Conservation (phyloP, 2,329 filamentous ascomycete genomes). For the Pseudocercospora macadamiae region DNA sequence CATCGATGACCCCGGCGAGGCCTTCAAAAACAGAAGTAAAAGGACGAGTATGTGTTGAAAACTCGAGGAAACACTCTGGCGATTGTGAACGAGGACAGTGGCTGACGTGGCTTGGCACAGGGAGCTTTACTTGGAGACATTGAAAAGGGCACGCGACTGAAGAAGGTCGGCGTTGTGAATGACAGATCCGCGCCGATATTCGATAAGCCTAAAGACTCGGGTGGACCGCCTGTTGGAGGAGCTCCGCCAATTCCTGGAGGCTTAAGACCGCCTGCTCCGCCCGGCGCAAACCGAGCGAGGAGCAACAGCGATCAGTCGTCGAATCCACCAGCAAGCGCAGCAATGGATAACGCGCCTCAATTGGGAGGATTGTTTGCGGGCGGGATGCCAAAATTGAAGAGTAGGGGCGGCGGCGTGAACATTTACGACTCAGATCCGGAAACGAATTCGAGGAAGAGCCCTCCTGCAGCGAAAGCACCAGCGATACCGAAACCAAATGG, state of each 20-base stretch:
- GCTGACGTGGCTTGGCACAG: conserved; percentile 51
- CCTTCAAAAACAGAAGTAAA: conserved; percentile 60
- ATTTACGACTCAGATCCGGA: conserved; percentile 76
- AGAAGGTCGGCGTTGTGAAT: conserved; percentile 81
- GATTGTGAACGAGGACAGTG: conserved; percentile 3
- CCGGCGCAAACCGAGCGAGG: conserved; percentile 64
- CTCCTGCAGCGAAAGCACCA: conserved; percentile 52
- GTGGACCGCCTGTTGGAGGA: conserved; percentile 66
- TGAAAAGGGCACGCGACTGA: conserved; percentile 74
- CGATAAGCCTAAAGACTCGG: conserved; percentile 55
- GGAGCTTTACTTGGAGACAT: conserved; percentile 88
- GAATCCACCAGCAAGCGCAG: conserved; percentile 45
- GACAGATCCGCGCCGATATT: conserved; percentile 84
- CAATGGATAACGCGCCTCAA: conserved; percentile 70
- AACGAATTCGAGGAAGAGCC: conserved; percentile 51
- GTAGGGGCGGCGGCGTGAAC: conserved; percentile 67
- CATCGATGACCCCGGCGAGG: conserved; percentile 56
- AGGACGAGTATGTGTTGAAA: conserved; percentile 63
- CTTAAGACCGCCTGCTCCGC: conserved; percentile 72
- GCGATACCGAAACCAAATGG: conserved; percentile 29
- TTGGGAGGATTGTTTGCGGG: conserved; percentile 86
- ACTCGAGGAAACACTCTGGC: neutral
- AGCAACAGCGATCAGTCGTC: conserved; percentile 77
- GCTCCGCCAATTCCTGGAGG: conserved; percentile 80
- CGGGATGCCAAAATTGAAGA: conserved; percentile 93